Base-by-base conservation (phyloP, 306 rosid genomes). In the Cicer judaicum region DNA sequence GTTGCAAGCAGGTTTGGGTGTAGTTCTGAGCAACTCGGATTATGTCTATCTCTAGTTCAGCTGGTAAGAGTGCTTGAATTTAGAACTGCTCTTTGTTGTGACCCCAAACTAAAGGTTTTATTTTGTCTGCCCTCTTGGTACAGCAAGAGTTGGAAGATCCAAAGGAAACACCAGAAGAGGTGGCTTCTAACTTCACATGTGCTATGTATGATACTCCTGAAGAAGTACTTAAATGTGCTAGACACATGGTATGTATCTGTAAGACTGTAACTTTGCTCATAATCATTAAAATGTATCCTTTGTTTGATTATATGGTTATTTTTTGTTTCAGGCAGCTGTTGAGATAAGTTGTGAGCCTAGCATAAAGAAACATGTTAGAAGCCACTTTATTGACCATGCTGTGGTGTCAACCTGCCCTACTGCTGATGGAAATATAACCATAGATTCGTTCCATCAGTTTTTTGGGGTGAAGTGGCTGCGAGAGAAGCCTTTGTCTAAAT, bases 321-420 rank as follows among this genome's bases (percentile, higher is more conserved):
- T 73, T 81, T 73, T 81, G 55, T 90, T 81, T 48, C 92, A 94
- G 99, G 97, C 99, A 36, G 90, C 97, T 79, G 91, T 94, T 80
- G 99, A 94, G 91, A 92, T 94, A 82, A 92, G 97, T 79, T 94
- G 97, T 81, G 99, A 94, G 80, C 99, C 99, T 49, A 90, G 96
- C 64, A 88, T 94, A 64, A 89, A 93, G 86, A 94, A 94, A 69
- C 87, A 91, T 84, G 97, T 94, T 47, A 89, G 99, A 47, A 82
- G 87, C 83, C 84, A 92, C 80, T 94, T 88, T 75, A 88, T 94
- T 87, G 99, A 92, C 57, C 89, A 85, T 24, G 89, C 90, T 19
- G 96, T 90, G 84, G 82, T 94, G 75, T 90, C 97, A 48, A 94
- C 99, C 2, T 83, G 86, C 79, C 99, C 99, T 18, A 94, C 96